Evolutionary conservation across 176 grass and related monocot genomes (phyloP), one percentile per base, ranked within the genome.

Genomic region (Themeda triandra): DNA sequence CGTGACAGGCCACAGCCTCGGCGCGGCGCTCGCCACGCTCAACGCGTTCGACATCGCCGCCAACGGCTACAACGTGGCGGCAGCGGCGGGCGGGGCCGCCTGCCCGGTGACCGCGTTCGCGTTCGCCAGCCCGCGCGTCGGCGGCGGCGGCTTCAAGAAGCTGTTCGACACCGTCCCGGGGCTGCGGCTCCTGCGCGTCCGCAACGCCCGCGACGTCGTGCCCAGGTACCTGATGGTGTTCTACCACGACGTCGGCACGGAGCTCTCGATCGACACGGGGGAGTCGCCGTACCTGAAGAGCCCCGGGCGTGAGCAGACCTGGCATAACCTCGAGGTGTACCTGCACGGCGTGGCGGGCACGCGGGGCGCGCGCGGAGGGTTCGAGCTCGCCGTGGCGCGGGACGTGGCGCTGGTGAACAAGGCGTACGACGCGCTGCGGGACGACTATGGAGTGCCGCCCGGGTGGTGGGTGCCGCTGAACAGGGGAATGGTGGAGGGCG

Each of bases 351-450:
- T 90, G 44, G 92, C 90, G 1, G 90, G 92, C n/a, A n/a, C 64
- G 24, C 35, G 62, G 0, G 83, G 80, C 23, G 25, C 32, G 13
- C 23, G n/a, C 0, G 44, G 70, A 2, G 51, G n/a, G n/a, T 94
- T 94, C 85, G 49, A 64, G 79, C 74, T 92, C n/a, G 85, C 30
- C 32, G 85, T 92, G 73, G 79, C 89, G 18, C 78, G 90, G 14
- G 89, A 94, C 85, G 37, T 94, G n/a, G 87, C 85, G 35, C 73
- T 92, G 53, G 85, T 90, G 63, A 94, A 92, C 87, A 94, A 94
- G 82, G 1, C 0, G 73, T 58, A 87, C 67, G 75, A 68, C 82
- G 75, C 76, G 21, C 75, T 94, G 21, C 46, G 69, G 30, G 87
- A 92, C n/a, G 87, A 92, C 28, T 51, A 87, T 24, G 60, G 69